phyloP scores from a whole-genome alignment of 2,329 filamentous ascomycete species.

The Lachnellula hyalina region DNA sequence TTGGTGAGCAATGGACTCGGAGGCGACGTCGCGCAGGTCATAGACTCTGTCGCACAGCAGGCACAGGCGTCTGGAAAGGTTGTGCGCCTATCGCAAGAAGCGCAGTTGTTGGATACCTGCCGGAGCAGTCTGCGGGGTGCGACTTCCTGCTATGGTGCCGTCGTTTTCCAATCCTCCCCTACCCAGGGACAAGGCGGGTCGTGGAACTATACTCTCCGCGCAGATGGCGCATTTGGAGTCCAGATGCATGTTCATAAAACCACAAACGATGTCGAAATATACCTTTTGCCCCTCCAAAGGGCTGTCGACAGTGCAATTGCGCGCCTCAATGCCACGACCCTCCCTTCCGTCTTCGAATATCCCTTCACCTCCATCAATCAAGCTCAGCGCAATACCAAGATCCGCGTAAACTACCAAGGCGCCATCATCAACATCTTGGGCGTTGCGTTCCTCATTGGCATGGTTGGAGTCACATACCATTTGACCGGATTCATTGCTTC shows the following conservation, averaged over 20 bases:
- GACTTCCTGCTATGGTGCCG: slow-evolving; percentile 66
- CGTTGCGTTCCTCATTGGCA: slow-evolving; percentile 71
- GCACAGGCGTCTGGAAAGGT: slow-evolving; percentile 58
- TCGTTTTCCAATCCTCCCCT: slow-evolving; percentile 72
- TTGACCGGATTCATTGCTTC: slow-evolving; percentile 79
- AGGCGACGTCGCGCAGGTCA: slow-evolving; percentile 68
- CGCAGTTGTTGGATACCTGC: slow-evolving; percentile 58
- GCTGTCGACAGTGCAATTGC: slow-evolving; percentile 72
- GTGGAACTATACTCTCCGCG: slow-evolving; percentile 85
- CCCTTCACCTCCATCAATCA: slow-evolving; percentile 69
- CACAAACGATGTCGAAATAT: slow-evolving; percentile 72
- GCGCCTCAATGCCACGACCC: slow-evolving; percentile 40
- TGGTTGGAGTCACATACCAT: slow-evolving; percentile 82
- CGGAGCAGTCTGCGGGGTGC: slow-evolving; percentile 60
- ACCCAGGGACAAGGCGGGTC: slow-evolving; percentile 57
- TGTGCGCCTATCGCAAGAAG: slow-evolving; percentile 47
- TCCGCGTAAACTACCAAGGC: slow-evolving; percentile 66
- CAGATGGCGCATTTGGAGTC: slow-evolving; percentile 64
- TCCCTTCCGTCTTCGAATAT: slow-evolving; percentile 58
- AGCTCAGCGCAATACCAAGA: slow-evolving; percentile 58
- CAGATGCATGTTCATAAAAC: slow-evolving; percentile 59
- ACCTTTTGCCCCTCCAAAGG: slow-evolving; percentile 72
- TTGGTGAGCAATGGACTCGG: slow-evolving; percentile 74
- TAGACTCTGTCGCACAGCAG: slow-evolving; percentile 55
- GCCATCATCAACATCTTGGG: slow-evolving; percentile 71